These are phyloP conservation scores for Magnaporthiopsis rhizophila DNA, from an alignment of 2,329 filamentous ascomycete genomes.

Conservation along the genomic window DNA sequence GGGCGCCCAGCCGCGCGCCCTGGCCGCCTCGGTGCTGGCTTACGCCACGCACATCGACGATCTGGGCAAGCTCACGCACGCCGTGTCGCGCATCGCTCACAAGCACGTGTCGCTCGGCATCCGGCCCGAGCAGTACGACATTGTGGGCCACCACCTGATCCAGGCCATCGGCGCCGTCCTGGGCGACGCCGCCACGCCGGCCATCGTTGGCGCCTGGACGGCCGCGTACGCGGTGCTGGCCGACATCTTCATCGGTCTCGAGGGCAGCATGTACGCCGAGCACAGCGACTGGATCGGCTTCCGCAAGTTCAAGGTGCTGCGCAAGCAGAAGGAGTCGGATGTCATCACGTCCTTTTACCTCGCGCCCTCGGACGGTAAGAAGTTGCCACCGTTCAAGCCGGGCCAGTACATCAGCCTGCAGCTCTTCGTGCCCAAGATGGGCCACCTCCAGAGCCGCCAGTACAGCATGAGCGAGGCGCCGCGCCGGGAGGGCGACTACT, in stretches of 20 bases:
- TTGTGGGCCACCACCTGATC: slow-evolving; percentile 62
- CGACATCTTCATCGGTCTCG: slow-evolving; percentile 59
- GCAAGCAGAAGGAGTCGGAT: slow-evolving; percentile 50
- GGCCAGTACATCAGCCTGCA: slow-evolving; percentile 68
- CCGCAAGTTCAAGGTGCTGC: slow-evolving; percentile 46
- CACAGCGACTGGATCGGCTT: slow-evolving; percentile 36
- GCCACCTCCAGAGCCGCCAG: slow-evolving; percentile 63
- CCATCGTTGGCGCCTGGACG: slow-evolving; percentile 63
- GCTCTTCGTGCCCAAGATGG: slow-evolving; percentile 51
- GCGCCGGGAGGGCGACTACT: slow-evolving; percentile 42
- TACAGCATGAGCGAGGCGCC: slow-evolving; percentile 63
- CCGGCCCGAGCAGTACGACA: slow-evolving; percentile 58
- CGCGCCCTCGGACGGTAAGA: slow-evolving; percentile 48
- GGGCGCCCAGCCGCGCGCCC: slow-evolving; percentile 60
- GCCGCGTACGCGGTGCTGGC: slow-evolving; percentile 66
- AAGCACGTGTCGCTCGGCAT: slow-evolving; percentile 70
- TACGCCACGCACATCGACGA: slow-evolving; percentile 69
- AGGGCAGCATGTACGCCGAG: slow-evolving; percentile 48
- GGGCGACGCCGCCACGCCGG: slow-evolving; percentile 56
- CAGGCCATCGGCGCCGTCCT: slow-evolving; percentile 60
- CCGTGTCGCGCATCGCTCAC: slow-evolving; percentile 62
- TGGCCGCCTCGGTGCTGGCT: slow-evolving; percentile 61
- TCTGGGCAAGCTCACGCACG: slow-evolving; percentile 47
- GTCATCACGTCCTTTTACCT: slow-evolving; percentile 65
- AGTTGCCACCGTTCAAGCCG: slow-evolving; percentile 54